Conservation (phyloP, 2,329 filamentous ascomycete species). For the Sarocladium brachiariae region DNA sequence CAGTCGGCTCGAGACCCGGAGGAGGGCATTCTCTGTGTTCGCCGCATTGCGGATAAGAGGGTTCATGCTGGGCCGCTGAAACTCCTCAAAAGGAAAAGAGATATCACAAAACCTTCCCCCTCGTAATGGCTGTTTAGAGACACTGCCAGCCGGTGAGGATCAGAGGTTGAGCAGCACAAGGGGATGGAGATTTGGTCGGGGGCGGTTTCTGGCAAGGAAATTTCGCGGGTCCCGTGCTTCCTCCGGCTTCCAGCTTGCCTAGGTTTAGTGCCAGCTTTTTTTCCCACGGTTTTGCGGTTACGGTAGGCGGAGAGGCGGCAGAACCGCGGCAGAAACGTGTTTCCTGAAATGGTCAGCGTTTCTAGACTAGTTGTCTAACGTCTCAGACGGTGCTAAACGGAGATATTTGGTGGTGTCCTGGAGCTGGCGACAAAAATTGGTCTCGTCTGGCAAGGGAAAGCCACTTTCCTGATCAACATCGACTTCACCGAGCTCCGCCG, state of each 20-base stretch:
- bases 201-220: constrained; percentile 8
- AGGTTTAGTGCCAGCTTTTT: neutral
- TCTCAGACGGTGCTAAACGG: neutral
- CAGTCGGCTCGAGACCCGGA: constrained; percentile 32
- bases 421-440: constrained; percentile 20
- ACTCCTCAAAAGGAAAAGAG: constrained; percentile 17
- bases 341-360: neutral
- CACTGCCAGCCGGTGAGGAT: constrained; percentile 2
- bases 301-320: constrained; percentile 1
- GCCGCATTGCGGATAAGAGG: constrained; percentile 36
- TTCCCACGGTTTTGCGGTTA: neutral
- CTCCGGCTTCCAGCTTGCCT: neutral
- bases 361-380: neutral
- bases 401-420: neutral
- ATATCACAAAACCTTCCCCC: constrained; percentile 21
- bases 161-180: constrained; percentile 16
- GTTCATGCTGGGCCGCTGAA: constrained; percentile 33
- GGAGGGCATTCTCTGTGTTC: constrained; percentile 34
- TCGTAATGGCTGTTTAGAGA: constrained; percentile 16
- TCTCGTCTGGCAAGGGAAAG: constrained; percentile 13
- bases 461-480: neutral
- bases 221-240: constrained; percentile 8
- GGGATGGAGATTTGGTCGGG: constrained; percentile 19
- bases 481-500: constrained; percentile 10
- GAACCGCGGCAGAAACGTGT: neutral